phyloP scores from a whole-genome alignment of 2,329 filamentous ascomycete genomes.

The Mycosphaerella sp. region DNA sequence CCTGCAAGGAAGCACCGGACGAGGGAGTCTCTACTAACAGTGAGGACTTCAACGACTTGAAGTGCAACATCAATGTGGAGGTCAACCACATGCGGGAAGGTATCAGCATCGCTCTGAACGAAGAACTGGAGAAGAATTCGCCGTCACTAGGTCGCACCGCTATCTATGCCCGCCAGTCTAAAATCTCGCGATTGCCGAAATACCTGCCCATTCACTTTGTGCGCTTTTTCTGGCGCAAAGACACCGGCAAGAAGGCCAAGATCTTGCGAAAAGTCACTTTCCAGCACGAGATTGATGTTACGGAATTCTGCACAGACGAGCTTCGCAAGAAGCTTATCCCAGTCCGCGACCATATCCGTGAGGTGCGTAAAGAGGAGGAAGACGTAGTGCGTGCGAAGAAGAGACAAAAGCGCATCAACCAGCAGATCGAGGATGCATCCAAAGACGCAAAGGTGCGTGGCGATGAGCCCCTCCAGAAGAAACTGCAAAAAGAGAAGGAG shows the following conservation, averaged over 20 bases:
- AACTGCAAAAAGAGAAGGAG: conserved; percentile 66
- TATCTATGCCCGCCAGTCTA: conserved; percentile 82
- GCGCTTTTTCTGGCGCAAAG: conserved; percentile 95
- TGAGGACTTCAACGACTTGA: conserved; percentile 82
- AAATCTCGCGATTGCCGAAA: conserved; percentile 83
- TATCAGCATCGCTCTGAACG: conserved; percentile 70
- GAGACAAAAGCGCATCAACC: conserved; percentile 68
- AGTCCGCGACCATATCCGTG: conserved; percentile 91
- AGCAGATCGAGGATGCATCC: conserved; percentile 48
- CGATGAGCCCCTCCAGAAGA: conserved; percentile 74
- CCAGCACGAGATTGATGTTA: conserved; percentile 81
- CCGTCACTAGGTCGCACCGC: conserved; percentile 69
- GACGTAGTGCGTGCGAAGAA: conserved; percentile 89
- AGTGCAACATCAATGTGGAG: conserved; percentile 84
- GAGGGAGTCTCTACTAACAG: conserved; percentile 62
- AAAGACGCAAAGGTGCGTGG: conserved; percentile 29
- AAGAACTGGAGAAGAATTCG: conserved; percentile 88
- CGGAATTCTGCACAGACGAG: conserved; percentile 93
- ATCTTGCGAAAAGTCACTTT: conserved; percentile 99
- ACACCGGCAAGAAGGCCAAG: conserved; percentile 97
- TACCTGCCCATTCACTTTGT: conserved; percentile 97
- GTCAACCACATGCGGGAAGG: conserved; percentile 91
- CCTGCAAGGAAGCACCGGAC: conserved; percentile 77
- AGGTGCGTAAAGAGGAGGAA: conserved; percentile 89
- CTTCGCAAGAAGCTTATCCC: conserved; percentile 76